Evolutionary conservation across 2,329 filamentous ascomycete genomes (phyloP).

Genomic region (Nemania diffusa): DNA sequence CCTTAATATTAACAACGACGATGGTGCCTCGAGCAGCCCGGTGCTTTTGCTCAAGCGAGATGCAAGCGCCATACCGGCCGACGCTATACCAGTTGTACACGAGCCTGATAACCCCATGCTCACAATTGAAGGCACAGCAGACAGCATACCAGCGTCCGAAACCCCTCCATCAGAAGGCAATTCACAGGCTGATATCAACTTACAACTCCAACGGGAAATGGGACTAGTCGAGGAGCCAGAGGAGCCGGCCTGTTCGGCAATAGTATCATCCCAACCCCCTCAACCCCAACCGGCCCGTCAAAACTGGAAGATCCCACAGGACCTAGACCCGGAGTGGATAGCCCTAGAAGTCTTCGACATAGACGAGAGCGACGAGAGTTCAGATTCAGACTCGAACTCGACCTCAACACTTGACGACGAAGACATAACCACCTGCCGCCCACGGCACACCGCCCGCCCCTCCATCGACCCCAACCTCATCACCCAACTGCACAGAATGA

Average conservation of each 20-base stretch:
- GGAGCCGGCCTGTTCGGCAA: neutral
- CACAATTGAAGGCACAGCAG: slow-evolving; percentile 33
- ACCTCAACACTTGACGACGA: slow-evolving; percentile 29
- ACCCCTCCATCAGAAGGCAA: slow-evolving; percentile 45
- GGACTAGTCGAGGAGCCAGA: slow-evolving; percentile 32
- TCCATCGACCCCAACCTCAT: slow-evolving; percentile 47
- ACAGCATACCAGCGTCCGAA: slow-evolving; percentile 34
- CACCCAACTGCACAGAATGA: slow-evolving; percentile 53
- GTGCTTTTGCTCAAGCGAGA: slow-evolving; percentile 81
- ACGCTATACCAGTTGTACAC: slow-evolving; percentile 50
- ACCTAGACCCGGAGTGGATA: slow-evolving; percentile 90
- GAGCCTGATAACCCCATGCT: slow-evolving; percentile 57
- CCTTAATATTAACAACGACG: slow-evolving; percentile 74
- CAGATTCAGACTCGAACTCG: slow-evolving; percentile 47
- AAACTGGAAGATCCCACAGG: slow-evolving; percentile 72
- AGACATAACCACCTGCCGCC: slow-evolving; percentile 19
- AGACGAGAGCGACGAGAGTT: slow-evolving; percentile 52
- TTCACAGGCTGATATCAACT: slow-evolving; percentile 59
- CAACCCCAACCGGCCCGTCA: slow-evolving; percentile 16
- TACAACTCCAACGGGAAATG: slow-evolving; percentile 57
- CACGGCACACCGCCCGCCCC: slow-evolving; percentile 35
- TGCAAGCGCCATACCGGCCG: slow-evolving; percentile 62
- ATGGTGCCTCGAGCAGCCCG: slow-evolving; percentile 75
- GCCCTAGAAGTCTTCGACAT: slow-evolving; percentile 86
- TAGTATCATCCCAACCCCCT: slow-evolving; percentile 11